Percentiles rank a stretch among this genome's conserved stretches.
Conservation (phyloP, 306 rosid genomes). For the Citrullus amarus region DNA sequence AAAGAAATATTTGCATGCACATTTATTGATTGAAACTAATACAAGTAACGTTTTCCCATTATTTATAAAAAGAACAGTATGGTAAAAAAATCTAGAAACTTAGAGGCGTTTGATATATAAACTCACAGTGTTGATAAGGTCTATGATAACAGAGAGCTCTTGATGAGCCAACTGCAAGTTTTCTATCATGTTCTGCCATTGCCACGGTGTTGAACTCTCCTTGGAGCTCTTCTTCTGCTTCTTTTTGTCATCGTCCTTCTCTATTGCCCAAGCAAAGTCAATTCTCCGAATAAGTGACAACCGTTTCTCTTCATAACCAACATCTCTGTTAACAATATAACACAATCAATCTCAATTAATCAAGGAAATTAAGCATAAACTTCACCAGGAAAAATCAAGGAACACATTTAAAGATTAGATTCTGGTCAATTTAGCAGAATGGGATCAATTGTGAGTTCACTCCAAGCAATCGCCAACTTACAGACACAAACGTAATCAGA, state of each 20-base stretch:
- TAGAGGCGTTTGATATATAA: neutral
- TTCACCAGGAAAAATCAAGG: neutral
- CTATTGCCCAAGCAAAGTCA: constrained; percentile 89
- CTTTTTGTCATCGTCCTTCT: constrained; percentile 54
- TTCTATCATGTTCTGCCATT: constrained; percentile 84
- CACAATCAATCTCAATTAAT: neutral
- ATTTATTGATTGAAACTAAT: neutral
- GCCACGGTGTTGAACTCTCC: constrained; percentile 72
- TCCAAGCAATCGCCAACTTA: neutral
- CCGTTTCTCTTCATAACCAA: constrained; percentile 75
- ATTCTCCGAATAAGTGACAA: constrained; percentile 57
- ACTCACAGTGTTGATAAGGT: constrained; percentile 85
- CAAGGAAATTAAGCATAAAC: neutral
- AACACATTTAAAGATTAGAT: neutral
- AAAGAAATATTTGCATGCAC: neutral
- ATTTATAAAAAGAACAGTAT: neutral
- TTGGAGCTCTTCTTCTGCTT: constrained; percentile 69
- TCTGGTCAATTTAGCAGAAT: neutral
- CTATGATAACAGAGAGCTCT: constrained; percentile 74
- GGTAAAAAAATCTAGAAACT: neutral
- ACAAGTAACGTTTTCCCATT: neutral
- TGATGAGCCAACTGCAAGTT: constrained; percentile 78
- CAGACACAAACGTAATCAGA: neutral
- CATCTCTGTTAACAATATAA: constrained; percentile 33
- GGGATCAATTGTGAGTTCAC: neutral